phyloP scores from a whole-genome alignment of 495 filamentous ascomycete genomes.

The Hypoxylon intermedium region DNA sequence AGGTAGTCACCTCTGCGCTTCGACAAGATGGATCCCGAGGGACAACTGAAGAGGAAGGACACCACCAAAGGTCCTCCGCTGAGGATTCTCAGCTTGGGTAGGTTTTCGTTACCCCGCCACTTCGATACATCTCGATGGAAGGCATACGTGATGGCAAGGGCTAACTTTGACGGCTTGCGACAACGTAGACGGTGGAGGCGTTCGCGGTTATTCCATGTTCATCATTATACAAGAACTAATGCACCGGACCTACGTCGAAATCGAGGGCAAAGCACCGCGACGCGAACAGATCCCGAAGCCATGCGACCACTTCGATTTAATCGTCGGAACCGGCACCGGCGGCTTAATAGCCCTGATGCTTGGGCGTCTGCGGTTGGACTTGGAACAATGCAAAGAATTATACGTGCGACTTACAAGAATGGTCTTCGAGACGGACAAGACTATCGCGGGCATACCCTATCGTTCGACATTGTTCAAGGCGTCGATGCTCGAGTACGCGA shows the following conservation, averaged over 20 bases:
- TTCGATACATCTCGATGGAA: background rate
- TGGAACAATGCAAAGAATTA: slow-evolving; percentile 94
- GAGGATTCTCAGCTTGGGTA: slow-evolving; percentile 89
- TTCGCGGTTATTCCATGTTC: slow-evolving; percentile 96
- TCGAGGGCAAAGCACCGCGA: slow-evolving; percentile 79
- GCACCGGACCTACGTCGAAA: slow-evolving; percentile 88
- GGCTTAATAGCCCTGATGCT: slow-evolving; percentile 97
- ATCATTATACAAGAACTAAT: slow-evolving; percentile 95
- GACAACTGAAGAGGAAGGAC: slow-evolving; percentile 72
- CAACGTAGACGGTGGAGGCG: slow-evolving; percentile 85
- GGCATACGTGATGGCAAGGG: background rate
- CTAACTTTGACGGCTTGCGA: slow-evolving; percentile 22
- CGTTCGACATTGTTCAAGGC: slow-evolving; percentile 95
- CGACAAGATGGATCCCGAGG: slow-evolving; percentile 38
- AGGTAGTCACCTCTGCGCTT: slow-evolving; percentile 3
- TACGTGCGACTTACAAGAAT: slow-evolving; percentile 92
- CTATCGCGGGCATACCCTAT: slow-evolving; percentile 91
- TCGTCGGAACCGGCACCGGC: slow-evolving; percentile 92
- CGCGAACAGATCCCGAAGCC: slow-evolving; percentile 92
- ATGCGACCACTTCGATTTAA: slow-evolving; percentile 98
- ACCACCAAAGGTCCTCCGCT: slow-evolving; percentile 93
- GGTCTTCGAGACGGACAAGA: slow-evolving; percentile 98
- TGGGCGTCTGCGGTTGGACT: slow-evolving; percentile 85
- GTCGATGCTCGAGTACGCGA: slow-evolving; percentile 91
- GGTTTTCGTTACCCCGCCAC: slow-evolving; percentile 39